Conservation (phyloP, 2,329 filamentous ascomycete species). For the Cucurbitaria berberidis region DNA sequence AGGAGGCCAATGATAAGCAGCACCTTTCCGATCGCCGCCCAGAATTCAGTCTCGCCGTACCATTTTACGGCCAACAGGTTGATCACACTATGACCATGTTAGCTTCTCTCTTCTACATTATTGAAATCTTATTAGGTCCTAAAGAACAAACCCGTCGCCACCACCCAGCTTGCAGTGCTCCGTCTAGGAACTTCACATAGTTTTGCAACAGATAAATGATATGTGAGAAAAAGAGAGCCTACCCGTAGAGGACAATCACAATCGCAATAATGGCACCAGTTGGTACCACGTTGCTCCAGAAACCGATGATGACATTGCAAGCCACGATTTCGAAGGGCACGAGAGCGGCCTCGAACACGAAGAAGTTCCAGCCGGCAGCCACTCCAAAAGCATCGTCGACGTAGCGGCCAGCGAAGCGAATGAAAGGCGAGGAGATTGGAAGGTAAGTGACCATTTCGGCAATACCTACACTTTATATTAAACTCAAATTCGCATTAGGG, state of each 20-base stretch:
- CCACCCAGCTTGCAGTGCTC: too few relatives aligned
- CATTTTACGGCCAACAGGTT: slow-evolving; percentile 68
- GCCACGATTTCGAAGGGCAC: slow-evolving; percentile 71
- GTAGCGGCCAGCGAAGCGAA: slow-evolving; percentile 76
- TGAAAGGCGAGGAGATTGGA: slow-evolving; percentile 78
- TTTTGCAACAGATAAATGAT: neutral
- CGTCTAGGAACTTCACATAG: too few relatives aligned
- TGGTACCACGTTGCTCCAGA: slow-evolving; percentile 62
- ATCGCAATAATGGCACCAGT: slow-evolving; percentile 67
- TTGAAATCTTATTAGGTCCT: neutral
- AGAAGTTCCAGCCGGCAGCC: slow-evolving; percentile 76
- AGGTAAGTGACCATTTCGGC: slow-evolving; percentile 80
- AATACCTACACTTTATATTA: slow-evolving; percentile 53
- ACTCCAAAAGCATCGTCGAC: slow-evolving; percentile 79
- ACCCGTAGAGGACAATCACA: slow-evolving; percentile 64
- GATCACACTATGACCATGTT: slow-evolving; percentile 53
- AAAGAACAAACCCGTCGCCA: too few relatives aligned
- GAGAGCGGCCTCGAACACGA: slow-evolving; percentile 70
- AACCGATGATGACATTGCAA: slow-evolving; percentile 50
- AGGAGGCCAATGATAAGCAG: slow-evolving; percentile 55
- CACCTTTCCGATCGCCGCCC: slow-evolving; percentile 67
- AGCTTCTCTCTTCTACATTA: slow-evolving; percentile 5
- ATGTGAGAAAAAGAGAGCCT: slow-evolving; percentile 36
- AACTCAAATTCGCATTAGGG: slow-evolving; percentile 16
- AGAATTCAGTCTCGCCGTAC: slow-evolving; percentile 69